Evolutionary conservation across 1,139 yeast genomes (phyloP), one percentile per base, ranked within the genome.

Genomic region (Protomyces arabidopsidicola): DNA sequence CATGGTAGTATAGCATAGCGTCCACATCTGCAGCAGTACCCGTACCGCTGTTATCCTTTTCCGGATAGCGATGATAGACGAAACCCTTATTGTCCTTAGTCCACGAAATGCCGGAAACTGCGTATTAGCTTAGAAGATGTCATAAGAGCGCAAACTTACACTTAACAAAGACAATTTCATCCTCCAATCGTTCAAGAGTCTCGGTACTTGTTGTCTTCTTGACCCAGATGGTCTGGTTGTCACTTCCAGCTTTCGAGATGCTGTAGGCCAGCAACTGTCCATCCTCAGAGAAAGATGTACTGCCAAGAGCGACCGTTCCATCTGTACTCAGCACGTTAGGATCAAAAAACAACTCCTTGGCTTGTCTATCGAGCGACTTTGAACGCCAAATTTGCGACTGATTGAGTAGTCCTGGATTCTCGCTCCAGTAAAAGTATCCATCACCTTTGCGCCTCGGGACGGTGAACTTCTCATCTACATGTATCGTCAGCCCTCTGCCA

Each of bases 311-410:
- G 9, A 58, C 56, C 5, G 62, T 58, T 16, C 62, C 62, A 42
- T 58, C 62, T n/a, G 38, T 42, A 34, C 62, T 58, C 34, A 58
- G 52, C 31, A 42, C 10, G 16, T 58, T 58, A n/a, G 62, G 62
- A 34, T 58, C 62, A 20, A 58, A 58, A 53, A 58, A 58, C n/a
- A 58, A 42, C 36, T 58, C 62, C n/a, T 55, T 50, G n/a, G 51
- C 45, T 3, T 35, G 8, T 16, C 62, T 42, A 22, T 58, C 56
- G 42, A 58, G 27, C 52, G 16, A 10, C n/a, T 31, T 51, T n/a
- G 62, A 58, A 12, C 62, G 55, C 62, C 62, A 58, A n/a, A 58
- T 38, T 22, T 58, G 62, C 34, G 56, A 39, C 45, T 58, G 62
- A 24, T 58, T 58, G 34, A 58, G 62, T 35, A 58, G 38, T 16